Percentiles rank a stretch among this genome's conserved stretches.
Conservation (phyloP, 2,329 filamentous ascomycete species). For the Fusarium virguliforme region DNA sequence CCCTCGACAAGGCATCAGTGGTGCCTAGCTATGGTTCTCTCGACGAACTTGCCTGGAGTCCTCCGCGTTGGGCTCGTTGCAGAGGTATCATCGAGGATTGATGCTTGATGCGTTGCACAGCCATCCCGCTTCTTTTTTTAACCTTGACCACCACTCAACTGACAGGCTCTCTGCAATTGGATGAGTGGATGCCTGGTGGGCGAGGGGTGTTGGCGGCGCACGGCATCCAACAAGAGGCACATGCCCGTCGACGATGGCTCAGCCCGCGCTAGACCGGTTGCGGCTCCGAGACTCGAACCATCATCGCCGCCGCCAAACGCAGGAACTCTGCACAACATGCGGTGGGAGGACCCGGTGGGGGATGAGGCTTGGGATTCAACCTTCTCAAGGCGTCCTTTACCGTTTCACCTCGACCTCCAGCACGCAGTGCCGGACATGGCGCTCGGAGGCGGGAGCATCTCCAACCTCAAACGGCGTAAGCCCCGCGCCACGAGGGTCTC, state of each 20-base stretch:
- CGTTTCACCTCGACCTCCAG: conserved; percentile 38
- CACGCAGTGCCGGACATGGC: conserved; percentile 31
- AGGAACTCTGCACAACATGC: conserved; percentile 49
- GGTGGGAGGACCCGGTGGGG: conserved; percentile 36
- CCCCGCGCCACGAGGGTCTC: conserved; percentile 42
- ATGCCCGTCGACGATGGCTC: conserved; percentile 42
- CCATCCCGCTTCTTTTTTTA: conserved; percentile 53
- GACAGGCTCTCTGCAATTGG: conserved; percentile 27
- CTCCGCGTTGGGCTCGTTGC: conserved; percentile 3
- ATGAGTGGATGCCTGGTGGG: neutral
- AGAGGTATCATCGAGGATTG: conserved; percentile 1
- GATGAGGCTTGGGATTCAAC: conserved; percentile 42
- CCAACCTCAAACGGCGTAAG: conserved; percentile 44
- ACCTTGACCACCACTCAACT: conserved; percentile 33
- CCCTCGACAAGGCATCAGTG: neutral
- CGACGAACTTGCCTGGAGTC: conserved; percentile 4
- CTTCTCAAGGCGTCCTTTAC: conserved; percentile 43
- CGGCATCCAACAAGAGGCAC: conserved; percentile 44
- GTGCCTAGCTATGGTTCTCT: conserved; percentile 9
- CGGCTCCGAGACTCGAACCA: conserved; percentile 41
- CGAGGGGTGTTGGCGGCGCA: conserved; percentile 34
- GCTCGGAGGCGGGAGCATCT: conserved; percentile 37
- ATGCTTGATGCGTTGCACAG: conserved; percentile 48
- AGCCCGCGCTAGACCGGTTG: conserved; percentile 43
- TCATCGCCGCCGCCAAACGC: conserved; percentile 41